phyloP scores from a whole-genome alignment of 805 yeast species.

The Candida easanensis region DNA sequence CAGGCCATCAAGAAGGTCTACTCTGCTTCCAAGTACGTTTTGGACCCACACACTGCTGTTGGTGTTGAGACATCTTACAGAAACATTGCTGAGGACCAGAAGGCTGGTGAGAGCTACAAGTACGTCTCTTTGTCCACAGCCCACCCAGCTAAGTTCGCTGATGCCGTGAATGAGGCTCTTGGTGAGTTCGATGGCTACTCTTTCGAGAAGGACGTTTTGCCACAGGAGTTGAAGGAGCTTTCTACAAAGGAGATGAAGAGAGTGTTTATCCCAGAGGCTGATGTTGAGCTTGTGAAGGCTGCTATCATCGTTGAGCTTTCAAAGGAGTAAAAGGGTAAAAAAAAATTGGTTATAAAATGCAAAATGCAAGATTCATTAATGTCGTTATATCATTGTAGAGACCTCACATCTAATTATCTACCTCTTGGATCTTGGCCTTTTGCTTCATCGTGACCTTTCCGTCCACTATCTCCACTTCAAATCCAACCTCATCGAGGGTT shows the following conservation, averaged over 20 bases:
- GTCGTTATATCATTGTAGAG: neutral
- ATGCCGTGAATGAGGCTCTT: conserved; percentile 86
- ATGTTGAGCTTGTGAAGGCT: conserved; percentile 68
- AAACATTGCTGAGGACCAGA: conserved; percentile 48
- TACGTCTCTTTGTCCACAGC: conserved; percentile 90
- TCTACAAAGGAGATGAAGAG: conserved; percentile 72
- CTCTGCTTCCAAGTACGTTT: conserved; percentile 63
- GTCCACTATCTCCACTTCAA: conserved; percentile 64
- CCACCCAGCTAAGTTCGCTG: conserved; percentile 98
- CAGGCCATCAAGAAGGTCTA: conserved; percentile 73
- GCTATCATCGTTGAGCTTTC: conserved; percentile 71
- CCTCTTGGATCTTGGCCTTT: conserved; percentile 16
- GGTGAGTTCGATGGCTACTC: conserved; percentile 65
- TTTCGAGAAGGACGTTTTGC: conserved; percentile 85
- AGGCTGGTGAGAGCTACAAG: conserved; percentile 38
- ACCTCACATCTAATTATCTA: neutral
- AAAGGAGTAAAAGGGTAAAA: conserved; percentile 35
- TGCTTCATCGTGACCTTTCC: conserved; percentile 64
- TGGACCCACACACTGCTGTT: conserved; percentile 97
- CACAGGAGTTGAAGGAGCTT: conserved; percentile 78
- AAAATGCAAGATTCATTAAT: neutral
- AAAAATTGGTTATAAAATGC: neutral
- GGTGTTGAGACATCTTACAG: conserved; percentile 81
- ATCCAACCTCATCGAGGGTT: conserved; percentile 68
- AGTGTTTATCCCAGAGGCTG: conserved; percentile 65